Evolutionary conservation across 2,329 filamentous ascomycete genomes (phyloP), one percentile per base, ranked within the genome.

Genomic region (Stachybotrys echinatus): DNA sequence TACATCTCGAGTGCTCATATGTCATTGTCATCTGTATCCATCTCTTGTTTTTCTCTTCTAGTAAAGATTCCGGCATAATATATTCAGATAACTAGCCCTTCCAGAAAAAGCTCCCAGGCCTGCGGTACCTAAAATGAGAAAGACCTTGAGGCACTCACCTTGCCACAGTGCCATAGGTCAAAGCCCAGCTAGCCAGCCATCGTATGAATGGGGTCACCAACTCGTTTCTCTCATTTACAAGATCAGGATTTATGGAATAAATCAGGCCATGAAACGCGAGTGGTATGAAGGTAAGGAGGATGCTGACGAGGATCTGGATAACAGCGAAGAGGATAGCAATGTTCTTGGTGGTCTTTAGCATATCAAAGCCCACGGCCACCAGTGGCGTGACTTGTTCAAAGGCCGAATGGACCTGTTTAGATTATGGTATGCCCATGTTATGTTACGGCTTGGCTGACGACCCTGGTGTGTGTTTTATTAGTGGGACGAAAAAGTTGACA

Each of bases 171-270:
- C 42, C 42, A 12, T 45, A 45, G 7, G 19, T 45, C 12, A 22
- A 12, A n/a, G 23, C 14, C 42, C 42, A 45, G 21, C 42, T 45
- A 45, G 42, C 42, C 42, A 45, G 42, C 42, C 42, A 45, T 45
- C 12, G 19, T 12, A 45, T 12, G 12, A 22, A 22, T 23, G 42
- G 42, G 14, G 42, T 45, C 8, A 45, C 42, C 42, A 45, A n/a
- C 42, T 22, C 42, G n/a, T 45, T 21, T 23, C 42, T 45, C 12
- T 45, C 42, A n/a, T 45, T 18, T 23, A n/a, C 42, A 21, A 45
- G n/a, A 17, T 45, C 42, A 10, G 42, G 42, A 23, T 45, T 45
- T 22, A 45, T 23, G 22, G 42, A 45, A 17, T 23, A 45, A 21
- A 23, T 23, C 18, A 45, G 10, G 10, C 18, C 42, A 14, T 23